These are phyloP conservation scores for Backusella tuberculispora DNA, from an alignment of 192 early-diverging fungal species.

Conservation along the genomic window DNA sequence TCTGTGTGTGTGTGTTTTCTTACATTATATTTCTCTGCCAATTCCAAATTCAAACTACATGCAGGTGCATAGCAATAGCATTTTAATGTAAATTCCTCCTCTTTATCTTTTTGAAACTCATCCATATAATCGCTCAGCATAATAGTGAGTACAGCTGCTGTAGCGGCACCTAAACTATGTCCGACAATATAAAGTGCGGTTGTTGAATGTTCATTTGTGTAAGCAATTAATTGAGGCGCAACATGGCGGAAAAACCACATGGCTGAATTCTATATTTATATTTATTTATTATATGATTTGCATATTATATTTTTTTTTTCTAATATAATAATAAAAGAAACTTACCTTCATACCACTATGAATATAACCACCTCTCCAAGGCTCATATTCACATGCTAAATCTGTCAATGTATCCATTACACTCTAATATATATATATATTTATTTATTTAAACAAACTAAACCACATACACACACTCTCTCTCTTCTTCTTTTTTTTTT, in stretches of 20 bases:
- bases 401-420: conserved; percentile 76
- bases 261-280: conserved; percentile 50
- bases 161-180: conserved; percentile 73
- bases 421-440: conserved; percentile 44
- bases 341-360: conserved; percentile 71
- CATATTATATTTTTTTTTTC: not conserved
- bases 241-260: conserved; percentile 72
- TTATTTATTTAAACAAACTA: too few relatives aligned
- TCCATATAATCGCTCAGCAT: conserved; percentile 65
- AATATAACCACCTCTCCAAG: conserved; percentile 77
- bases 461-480: too few relatives aligned
- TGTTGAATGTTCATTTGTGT: conserved; percentile 55
- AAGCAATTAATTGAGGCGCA: conserved; percentile 64
- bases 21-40: conserved; percentile 49
- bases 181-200: conserved; percentile 69
- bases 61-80: conserved; percentile 59
- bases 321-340: not conserved
- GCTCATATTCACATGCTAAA: conserved; percentile 75
- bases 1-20: not conserved
- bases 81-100: conserved; percentile 39
- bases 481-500: not conserved
- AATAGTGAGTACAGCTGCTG: conserved; percentile 73
- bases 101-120: conserved; percentile 48
- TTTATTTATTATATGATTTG: not conserved
- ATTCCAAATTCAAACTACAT: conserved; percentile 48